phyloP scores from a whole-genome alignment of 495 filamentous ascomycete species.

The Annulohypoxylon maeteangense region DNA sequence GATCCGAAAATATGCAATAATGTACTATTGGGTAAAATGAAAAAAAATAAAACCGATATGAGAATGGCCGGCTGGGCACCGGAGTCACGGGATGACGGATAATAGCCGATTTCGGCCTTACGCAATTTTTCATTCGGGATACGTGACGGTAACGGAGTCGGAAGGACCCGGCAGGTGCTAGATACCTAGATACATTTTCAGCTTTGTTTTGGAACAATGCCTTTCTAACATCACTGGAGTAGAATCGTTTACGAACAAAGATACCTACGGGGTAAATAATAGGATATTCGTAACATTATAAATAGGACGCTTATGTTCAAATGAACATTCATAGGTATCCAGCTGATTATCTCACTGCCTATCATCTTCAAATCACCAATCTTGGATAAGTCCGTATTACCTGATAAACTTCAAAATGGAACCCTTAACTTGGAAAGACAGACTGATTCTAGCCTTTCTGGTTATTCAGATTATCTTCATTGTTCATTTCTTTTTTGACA shows the following conservation, averaged over 20 bases:
- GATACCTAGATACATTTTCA: background rate
- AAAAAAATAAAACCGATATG: background rate
- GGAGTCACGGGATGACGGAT: slow-evolving; percentile 7
- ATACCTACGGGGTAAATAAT: too few relatives aligned
- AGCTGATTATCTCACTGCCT: too few relatives aligned
- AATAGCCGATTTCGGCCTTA: slow-evolving; percentile 27
- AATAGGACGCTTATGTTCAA: too few relatives aligned
- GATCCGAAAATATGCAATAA: slow-evolving; percentile 1
- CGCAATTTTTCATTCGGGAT: slow-evolving; percentile 12
- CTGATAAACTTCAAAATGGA: background rate
- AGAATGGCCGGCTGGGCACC: slow-evolving; percentile 14
- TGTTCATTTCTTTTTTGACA: background rate
- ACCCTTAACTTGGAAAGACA: background rate
- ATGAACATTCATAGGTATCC: too few relatives aligned
- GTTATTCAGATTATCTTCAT: background rate
- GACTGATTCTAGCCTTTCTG: background rate
- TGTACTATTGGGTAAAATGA: slow-evolving; percentile 14
- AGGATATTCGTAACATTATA: too few relatives aligned
- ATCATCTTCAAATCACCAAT: background rate
- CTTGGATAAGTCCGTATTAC: background rate
- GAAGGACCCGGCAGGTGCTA: slow-evolving; percentile 6
- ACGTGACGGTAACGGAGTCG: slow-evolving; percentile 15
- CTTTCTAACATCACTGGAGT: background rate
- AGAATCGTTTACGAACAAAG: background rate
- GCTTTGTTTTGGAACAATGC: background rate